These are phyloP conservation scores for Pleurotus sapidus DNA, from an alignment of 768 basidiomycete species.

Conservation along the genomic window DNA sequence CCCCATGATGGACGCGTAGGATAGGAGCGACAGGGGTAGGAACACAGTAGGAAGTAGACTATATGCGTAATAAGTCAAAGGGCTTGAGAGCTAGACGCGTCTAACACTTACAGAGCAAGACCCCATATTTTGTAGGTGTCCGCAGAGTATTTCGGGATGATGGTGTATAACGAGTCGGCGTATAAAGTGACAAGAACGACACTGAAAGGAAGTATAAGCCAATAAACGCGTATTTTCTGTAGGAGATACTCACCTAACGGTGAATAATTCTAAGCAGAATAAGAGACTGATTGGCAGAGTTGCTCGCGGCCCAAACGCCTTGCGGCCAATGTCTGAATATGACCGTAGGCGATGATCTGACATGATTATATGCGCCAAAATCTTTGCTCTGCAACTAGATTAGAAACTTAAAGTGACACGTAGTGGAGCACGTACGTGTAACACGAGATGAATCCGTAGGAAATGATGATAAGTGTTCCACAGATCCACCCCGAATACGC, in stretches of 20 bases:
- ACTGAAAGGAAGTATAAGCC: slow-evolving; percentile 65
- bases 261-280: slow-evolving; percentile 87
- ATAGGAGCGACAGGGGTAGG: slow-evolving; percentile 81
- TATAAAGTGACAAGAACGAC: slow-evolving; percentile 89
- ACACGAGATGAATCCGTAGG: slow-evolving; percentile 79
- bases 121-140: slow-evolving; percentile 76
- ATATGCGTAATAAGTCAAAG: slow-evolving; percentile 1
- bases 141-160: slow-evolving; percentile 66
- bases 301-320: slow-evolving; percentile 80
- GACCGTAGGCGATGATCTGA: slow-evolving; percentile 69
- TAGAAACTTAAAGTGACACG: not conserved
- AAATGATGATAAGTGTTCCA: slow-evolving; percentile 70
- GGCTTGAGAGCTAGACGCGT: slow-evolving; percentile 1
- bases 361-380: slow-evolving; percentile 75
- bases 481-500: slow-evolving; percentile 87
- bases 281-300: slow-evolving; percentile 63
- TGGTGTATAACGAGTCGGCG: slow-evolving; percentile 77
- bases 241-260: slow-evolving; percentile 55
- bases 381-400: slow-evolving; percentile 63
- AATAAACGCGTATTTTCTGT: not conserved
- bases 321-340: slow-evolving; percentile 87
- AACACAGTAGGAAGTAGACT: slow-evolving; percentile 85
- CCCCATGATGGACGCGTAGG: slow-evolving; percentile 85
- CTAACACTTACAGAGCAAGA: slow-evolving; percentile 56
- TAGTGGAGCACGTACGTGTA: slow-evolving; percentile 66